These are phyloP conservation scores for Beta corolliflora DNA, from an alignment of 179 eudicot species.

Conservation along the genomic window DNA sequence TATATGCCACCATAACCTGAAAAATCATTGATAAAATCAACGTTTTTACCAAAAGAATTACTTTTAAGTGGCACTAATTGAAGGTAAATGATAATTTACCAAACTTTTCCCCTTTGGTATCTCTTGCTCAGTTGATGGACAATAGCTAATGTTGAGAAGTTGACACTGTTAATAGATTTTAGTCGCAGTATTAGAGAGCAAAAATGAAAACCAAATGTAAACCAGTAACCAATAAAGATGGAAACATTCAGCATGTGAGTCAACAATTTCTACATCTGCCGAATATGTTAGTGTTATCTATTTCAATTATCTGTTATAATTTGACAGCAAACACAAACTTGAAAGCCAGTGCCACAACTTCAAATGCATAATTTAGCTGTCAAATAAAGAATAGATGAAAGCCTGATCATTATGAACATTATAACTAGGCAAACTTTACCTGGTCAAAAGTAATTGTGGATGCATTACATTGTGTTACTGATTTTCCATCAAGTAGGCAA, in stretches of 20 bases:
- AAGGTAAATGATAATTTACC: slow-evolving; percentile 43
- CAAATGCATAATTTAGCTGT: neutral
- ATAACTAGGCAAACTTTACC: slow-evolving; percentile 36
- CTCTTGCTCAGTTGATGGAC: slow-evolving; percentile 79
- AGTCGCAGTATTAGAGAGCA: slow-evolving; percentile 4
- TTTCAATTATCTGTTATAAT: neutral
- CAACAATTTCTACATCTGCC: neutral
- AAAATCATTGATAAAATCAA: slow-evolving; percentile 8
- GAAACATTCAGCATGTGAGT: neutral
- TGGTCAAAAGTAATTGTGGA: slow-evolving; percentile 48
- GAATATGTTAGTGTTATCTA: neutral
- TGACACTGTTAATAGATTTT: slow-evolving; percentile 59
- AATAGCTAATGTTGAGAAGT: slow-evolving; percentile 81
- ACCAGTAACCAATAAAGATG: neutral
- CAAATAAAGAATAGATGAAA: neutral
- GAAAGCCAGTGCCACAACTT: neutral
- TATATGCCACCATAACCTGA: slow-evolving; percentile 85
- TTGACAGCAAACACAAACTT: neutral
- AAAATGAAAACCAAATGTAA: neutral
- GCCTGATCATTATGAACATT: slow-evolving; percentile 8
- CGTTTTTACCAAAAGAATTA: neutral
- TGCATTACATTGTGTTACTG: slow-evolving; percentile 37
- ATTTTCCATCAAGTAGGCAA: slow-evolving; percentile 48
- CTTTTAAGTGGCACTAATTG: neutral
- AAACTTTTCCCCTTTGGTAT: slow-evolving; percentile 69